Evolutionary conservation across 306 rosid species (phyloP).

Genomic region (Rosa persica): DNA sequence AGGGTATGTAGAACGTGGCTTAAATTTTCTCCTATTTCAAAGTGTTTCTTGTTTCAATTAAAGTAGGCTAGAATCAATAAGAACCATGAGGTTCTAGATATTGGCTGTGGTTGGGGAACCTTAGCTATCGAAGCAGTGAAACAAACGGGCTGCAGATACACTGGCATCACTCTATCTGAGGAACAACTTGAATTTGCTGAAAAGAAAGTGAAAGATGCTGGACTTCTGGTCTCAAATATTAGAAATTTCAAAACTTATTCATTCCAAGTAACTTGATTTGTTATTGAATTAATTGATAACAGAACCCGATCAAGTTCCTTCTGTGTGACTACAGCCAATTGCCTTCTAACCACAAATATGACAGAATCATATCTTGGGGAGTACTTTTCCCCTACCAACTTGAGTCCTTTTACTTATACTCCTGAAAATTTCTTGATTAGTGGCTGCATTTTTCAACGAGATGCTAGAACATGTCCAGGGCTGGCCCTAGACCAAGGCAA

Average conservation of each 20-base stretch:
- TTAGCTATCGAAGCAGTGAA: slow-evolving; percentile 76
- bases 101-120: slow-evolving; percentile 93
- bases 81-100: slow-evolving; percentile 78
- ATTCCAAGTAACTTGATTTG: not conserved
- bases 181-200: slow-evolving; percentile 77
- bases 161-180: slow-evolving; percentile 72
- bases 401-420: not conserved
- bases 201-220: slow-evolving; percentile 62
- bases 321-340: slow-evolving; percentile 84
- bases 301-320: slow-evolving; percentile 68
- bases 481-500: no score
- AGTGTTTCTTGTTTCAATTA: slow-evolving; percentile 19
- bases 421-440: not conserved
- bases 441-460: slow-evolving; percentile 58
- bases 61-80: slow-evolving; percentile 61
- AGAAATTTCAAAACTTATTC: no score
- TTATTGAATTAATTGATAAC: not conserved
- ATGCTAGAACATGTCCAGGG: slow-evolving; percentile 75
- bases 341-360: slow-evolving; percentile 48
- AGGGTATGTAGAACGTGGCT: no score
- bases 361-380: slow-evolving; percentile 82
- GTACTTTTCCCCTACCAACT: slow-evolving; percentile 1
- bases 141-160: slow-evolving; percentile 77
- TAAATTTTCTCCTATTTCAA: not conserved
- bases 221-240: slow-evolving; percentile 67